Base-by-base conservation (phyloP, 345 rosid species). In the Bretschneidera sinensis region DNA sequence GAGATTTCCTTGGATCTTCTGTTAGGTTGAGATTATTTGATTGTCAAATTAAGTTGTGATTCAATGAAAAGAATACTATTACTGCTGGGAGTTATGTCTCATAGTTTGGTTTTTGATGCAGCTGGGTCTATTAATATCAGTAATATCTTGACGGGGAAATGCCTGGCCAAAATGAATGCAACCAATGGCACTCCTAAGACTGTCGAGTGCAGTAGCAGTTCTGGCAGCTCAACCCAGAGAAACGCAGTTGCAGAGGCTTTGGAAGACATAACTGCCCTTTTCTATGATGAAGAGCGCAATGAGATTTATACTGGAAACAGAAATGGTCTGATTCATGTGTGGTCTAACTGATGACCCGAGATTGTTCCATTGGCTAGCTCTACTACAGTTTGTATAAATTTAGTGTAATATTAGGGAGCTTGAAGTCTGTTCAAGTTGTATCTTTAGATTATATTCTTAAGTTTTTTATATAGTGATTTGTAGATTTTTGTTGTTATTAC, bases 101-200 rank as follows among this genome's bases (percentile, higher is more conserved):
- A 60, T 24, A n/a, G 2, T 20, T 52, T 49, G 23, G 19, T 62
- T 72, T 51, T 55, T 61, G 62, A n/a, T 68, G 70, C 87, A 85
- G 92, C 91, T 67, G 97, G 96, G 0, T 91, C 99, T 0, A 91
- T 94, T 66, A 90, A 91, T 71, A 70, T 94, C 60, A 88, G 96
- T 84, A 94, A 84, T 52, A 94, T 94, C 72, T 72, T 88, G 87
- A 91, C 95, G 0, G 97, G 99, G 64, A 94, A 94, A 71, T 94
- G 99, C 80, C 79, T 88, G 60, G 96, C 92, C 2, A 94, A 94
- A 65, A 88, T 94, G 76, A 86, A 77, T 39, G 78, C 89, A 2
- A 53, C 69, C 28, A 89, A 76, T 68, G 88, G 92, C 43, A 55
- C 70, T 59, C 84, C 80, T 21, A 79, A 76, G 64, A 81, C 39